Evolutionary conservation across 2,329 filamentous ascomycete genomes (phyloP), one percentile per base, ranked within the genome.

Genomic region (Pseudogymnoascus sp.): DNA sequence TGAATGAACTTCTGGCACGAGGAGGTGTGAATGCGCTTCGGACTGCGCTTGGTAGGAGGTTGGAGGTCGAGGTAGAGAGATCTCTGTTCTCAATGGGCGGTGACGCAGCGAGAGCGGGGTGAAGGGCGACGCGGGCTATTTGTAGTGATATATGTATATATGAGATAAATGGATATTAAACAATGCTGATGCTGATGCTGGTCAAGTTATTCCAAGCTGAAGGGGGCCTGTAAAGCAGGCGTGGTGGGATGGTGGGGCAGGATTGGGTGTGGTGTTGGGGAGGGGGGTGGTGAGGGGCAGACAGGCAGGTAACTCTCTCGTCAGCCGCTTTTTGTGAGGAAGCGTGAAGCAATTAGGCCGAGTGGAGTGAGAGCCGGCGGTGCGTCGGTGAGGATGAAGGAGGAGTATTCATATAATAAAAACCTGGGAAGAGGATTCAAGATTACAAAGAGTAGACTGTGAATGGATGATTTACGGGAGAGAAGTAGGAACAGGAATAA

Each of bases 91-190:
- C 49, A n/a, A 56, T 56, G 49, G 49, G 49, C 49, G 49, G 49
- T 56, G 49, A 56, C 28, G 49, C 49, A 56, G 28, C 6, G 49
- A 25, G 49, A 12, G 25, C n/a, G 49, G 49, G 25, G 43, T 18
- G 25, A 18, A 56, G 18, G 49, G 49, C 16, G 28, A 5, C 49
- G 49, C 5, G 49, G 49, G 8, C 31, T 56, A 56, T 56, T 21
- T 56, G 49, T 34, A 34, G 28, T 34, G 49, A 56, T 56, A 34
- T 21, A 56, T 56, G 49, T 56, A 18, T 56, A 56, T 18, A 56
- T 18, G 49, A 56, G 49, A 56, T 56, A 56, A 56, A 56, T 56
- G 49, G 49, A 56, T 56, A 56, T 56, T 56, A 56, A 56, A 56
- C 49, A 56, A 56, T 56, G 49, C 49, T 56, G 49, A 56, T 56